Percentiles rank a stretch among this genome's conserved stretches.
These are phyloP conservation scores for Microsporum audouinii DNA, from an alignment of 2,329 filamentous ascomycete species.

Conservation along the genomic window DNA sequence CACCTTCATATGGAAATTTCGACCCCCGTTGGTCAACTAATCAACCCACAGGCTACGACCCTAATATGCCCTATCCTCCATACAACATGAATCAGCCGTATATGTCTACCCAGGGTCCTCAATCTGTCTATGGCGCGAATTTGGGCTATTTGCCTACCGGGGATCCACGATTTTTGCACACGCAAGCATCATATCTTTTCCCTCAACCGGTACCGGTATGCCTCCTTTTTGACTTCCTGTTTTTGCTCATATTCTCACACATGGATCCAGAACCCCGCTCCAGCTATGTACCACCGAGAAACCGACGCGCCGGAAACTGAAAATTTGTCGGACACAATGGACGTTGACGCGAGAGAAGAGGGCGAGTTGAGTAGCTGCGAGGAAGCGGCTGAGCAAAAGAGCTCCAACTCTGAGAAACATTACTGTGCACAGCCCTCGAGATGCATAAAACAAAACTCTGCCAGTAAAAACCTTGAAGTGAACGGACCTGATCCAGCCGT, in stretches of 20 bases:
- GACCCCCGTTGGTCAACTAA: constrained; percentile 28
- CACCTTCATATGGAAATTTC: constrained; percentile 33
- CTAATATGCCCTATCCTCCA: constrained; percentile 19
- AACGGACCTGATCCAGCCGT: not conserved
- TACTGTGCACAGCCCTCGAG: not conserved
- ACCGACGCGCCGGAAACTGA: not conserved
- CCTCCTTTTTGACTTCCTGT: not conserved
- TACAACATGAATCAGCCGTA: not conserved
- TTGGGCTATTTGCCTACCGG: not conserved
- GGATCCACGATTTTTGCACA: not conserved
- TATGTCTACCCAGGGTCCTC: not conserved
- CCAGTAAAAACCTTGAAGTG: not conserved
- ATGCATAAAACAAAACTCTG: not conserved
- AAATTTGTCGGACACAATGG: constrained; percentile 16
- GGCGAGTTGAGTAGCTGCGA: constrained; percentile 66
- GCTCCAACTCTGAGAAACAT: not conserved
- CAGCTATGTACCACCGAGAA: not conserved
- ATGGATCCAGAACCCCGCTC: not conserved
- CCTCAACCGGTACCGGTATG: not conserved
- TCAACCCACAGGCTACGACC: constrained; percentile 17
- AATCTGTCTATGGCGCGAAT: not conserved
- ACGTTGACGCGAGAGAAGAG: constrained; percentile 50
- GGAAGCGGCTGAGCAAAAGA: constrained; percentile 7
- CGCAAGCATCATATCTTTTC: not conserved
- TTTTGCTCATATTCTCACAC: not conserved